Evolutionary conservation across 2,329 filamentous ascomycete species (phyloP).

Genomic region (Trichoderma polysporum): DNA sequence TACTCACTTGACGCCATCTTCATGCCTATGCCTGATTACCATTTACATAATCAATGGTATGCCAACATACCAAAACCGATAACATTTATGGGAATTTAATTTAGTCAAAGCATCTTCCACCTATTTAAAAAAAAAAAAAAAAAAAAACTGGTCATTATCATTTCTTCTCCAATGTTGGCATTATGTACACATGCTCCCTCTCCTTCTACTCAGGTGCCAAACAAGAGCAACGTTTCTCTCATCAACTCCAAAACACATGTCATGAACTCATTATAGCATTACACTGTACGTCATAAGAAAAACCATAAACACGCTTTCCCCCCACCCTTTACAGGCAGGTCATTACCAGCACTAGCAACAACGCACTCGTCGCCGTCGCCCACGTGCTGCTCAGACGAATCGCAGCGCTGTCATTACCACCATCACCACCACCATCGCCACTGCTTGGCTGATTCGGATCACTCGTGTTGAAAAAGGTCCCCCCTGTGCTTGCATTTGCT

Average conservation of each 20-base stretch:
- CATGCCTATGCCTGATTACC: background rate
- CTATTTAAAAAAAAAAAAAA: too few species aligned
- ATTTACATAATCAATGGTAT: background rate
- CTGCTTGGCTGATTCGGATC: constrained; percentile 3
- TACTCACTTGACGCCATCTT: background rate
- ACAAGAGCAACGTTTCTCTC: background rate
- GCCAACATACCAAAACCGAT: too few species aligned
- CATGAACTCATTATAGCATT: constrained; percentile 8
- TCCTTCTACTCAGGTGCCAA: background rate
- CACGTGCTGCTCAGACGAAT: background rate
- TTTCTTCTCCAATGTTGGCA: background rate
- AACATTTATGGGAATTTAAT: too few species aligned
- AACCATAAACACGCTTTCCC: background rate
- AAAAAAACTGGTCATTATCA: background rate
- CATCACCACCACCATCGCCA: background rate
- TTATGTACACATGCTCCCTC: background rate
- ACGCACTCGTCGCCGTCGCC: background rate
- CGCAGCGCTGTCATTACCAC: background rate
- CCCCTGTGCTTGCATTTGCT: constrained; percentile 28
- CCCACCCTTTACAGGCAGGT: background rate
- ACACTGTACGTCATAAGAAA: background rate
- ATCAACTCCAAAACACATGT: background rate
- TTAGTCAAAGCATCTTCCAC: too few species aligned
- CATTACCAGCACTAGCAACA: constrained; percentile 1
- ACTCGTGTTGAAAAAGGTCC: constrained; percentile 23